phyloP scores from a whole-genome alignment of 116 monocot species.

The Iris pallida region DNA sequence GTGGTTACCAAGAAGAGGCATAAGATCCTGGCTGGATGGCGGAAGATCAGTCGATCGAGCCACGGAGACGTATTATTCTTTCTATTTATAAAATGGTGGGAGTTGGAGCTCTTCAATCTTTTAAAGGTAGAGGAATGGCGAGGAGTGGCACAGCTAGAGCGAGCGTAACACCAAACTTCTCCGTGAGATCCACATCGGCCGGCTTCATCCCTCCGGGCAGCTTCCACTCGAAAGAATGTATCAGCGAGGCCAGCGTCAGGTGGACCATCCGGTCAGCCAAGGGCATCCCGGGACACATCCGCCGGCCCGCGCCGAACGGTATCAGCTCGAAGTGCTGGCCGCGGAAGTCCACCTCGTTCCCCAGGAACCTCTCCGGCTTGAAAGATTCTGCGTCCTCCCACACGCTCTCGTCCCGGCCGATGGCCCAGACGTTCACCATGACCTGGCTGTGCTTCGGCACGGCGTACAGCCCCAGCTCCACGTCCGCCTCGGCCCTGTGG shows the following conservation, averaged over 20 bases:
- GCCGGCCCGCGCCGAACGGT: slow-evolving; percentile 17
- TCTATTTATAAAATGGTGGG: too few relatives aligned
- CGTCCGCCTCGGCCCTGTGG: slow-evolving; percentile 3
- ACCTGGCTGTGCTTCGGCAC: slow-evolving; percentile 8
- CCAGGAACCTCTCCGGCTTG: slow-evolving; percentile 27
- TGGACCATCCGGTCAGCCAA: slow-evolving; percentile 20
- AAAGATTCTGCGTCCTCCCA: slow-evolving; percentile 24
- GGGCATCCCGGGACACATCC: slow-evolving; percentile 27
- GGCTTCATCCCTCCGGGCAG: slow-evolving; percentile 10
- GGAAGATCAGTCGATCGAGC: too few relatives aligned
- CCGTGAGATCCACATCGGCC: slow-evolving; percentile 7
- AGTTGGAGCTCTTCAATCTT: too few relatives aligned
- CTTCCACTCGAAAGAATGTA: slow-evolving; percentile 19
- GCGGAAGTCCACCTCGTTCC: not conserved
- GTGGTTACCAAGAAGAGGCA: too few relatives aligned
- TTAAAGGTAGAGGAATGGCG: slow-evolving; percentile 9
- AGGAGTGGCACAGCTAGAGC: slow-evolving; percentile 7
- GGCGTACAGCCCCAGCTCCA: slow-evolving; percentile 1
- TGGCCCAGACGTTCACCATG: slow-evolving; percentile 32
- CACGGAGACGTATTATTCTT: too few relatives aligned
- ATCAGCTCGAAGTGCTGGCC: slow-evolving; percentile 18
- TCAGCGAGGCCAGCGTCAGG: slow-evolving; percentile 19
- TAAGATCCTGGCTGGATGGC: too few relatives aligned
- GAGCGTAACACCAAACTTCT: slow-evolving; percentile 16
- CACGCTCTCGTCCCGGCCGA: slow-evolving; percentile 8